Conservation (phyloP, 371 early-diverging fungal species). For the Mucor racemosus region DNA sequence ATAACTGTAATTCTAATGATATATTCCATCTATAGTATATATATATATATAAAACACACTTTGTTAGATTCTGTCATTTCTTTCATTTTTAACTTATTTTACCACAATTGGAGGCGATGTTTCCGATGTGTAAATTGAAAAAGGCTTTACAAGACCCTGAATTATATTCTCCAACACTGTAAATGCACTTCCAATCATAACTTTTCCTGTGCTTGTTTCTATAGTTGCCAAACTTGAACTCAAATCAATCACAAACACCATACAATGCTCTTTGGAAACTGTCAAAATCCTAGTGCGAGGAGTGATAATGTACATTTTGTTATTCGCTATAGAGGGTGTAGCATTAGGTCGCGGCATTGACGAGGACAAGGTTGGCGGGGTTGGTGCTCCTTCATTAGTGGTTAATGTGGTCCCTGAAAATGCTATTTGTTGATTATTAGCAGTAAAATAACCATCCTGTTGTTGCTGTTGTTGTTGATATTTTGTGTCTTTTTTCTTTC, state of each 20-base stretch:
- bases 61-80: not conserved
- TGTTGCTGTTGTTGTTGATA: not conserved
- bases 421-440: not conserved
- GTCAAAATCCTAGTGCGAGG: constrained; percentile 69
- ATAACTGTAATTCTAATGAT: constrained; percentile 76
- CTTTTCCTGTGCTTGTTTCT: constrained; percentile 59
- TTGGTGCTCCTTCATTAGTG: constrained; percentile 4
- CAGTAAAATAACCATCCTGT: constrained; percentile 8
- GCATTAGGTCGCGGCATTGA: not conserved
- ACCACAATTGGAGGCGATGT: constrained; percentile 30
- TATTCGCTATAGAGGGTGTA: not conserved
- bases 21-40: constrained; percentile 26
- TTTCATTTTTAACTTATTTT: not conserved
- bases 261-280: constrained; percentile 62
- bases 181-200: constrained; percentile 60
- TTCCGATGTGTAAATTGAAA: constrained; percentile 40
- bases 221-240: constrained; percentile 76
- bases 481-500: constrained; percentile 21
- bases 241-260: constrained; percentile 80
- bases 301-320: constrained; percentile 54
- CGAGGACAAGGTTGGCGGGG: not conserved
- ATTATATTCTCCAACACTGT: constrained; percentile 57
- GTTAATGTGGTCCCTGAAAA: not conserved
- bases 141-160: constrained; percentile 53
- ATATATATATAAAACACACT: not conserved